These are phyloP conservation scores for Naumovozyma castellii DNA, from an alignment of 805 yeast species.

Conservation along the genomic window DNA sequence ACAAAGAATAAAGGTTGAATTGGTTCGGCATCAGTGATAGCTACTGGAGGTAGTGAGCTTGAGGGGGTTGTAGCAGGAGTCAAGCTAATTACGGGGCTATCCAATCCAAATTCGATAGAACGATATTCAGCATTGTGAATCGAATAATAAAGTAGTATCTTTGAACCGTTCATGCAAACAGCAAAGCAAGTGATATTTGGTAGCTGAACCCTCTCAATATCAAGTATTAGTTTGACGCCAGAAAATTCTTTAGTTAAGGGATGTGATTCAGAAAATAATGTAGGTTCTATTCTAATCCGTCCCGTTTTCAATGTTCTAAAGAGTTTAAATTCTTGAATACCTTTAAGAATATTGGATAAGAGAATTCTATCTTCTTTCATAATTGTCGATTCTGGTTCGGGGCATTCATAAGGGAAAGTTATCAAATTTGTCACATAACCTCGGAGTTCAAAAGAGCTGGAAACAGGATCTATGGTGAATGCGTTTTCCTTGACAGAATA, in stretches of 20 bases:
- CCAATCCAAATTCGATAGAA: constrained; percentile 7
- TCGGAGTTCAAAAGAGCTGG: constrained; percentile 13
- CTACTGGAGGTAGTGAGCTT: background rate
- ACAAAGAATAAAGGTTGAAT: constrained; percentile 3
- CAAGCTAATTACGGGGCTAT: constrained; percentile 7
- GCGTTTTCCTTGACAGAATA: constrained; percentile 30
- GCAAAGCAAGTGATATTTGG: constrained; percentile 4
- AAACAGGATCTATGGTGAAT: constrained; percentile 21
- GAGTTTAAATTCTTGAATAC: constrained; percentile 9
- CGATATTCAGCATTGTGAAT: constrained; percentile 2
- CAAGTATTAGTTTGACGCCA: constrained; percentile 2
- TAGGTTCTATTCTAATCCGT: background rate
- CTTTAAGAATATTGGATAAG: constrained; percentile 10
- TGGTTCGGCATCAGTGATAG: background rate
- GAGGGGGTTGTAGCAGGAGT: background rate
- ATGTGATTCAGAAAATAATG: constrained; percentile 1
- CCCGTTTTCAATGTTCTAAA: background rate
- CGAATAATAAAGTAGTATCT: constrained; percentile 3
- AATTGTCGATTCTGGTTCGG: background rate
- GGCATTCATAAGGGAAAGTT: background rate
- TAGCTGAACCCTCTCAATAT: background rate
- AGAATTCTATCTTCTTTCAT: constrained; percentile 1
- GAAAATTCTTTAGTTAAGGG: constrained; percentile 1
- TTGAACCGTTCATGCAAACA: constrained; percentile 2
- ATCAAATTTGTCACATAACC: constrained; percentile 10